Percentiles rank a stretch among this genome's conserved stretches.
These are phyloP conservation scores for Ceratocystis albifundus DNA, from an alignment of 2,329 filamentous ascomycete species.

Conservation along the genomic window DNA sequence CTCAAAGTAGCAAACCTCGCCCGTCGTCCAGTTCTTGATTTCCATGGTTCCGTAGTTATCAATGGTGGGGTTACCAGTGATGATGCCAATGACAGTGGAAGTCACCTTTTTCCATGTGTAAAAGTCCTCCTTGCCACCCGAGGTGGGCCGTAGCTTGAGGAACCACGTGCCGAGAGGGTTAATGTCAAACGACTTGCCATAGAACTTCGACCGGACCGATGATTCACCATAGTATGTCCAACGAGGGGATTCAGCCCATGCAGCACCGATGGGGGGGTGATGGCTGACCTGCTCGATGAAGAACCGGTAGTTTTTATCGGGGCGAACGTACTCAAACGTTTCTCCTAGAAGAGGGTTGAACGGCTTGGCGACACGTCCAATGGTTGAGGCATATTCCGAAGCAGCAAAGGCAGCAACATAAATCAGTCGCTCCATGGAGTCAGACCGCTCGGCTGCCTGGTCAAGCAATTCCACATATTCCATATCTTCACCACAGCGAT, in stretches of 20 bases:
- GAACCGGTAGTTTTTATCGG: slow-evolving; percentile 96
- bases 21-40: slow-evolving; percentile 93
- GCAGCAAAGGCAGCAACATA: slow-evolving; percentile 94
- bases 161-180: slow-evolving; percentile 97
- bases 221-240: slow-evolving; percentile 99
- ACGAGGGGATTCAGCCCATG: slow-evolving; percentile 78
- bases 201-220: slow-evolving; percentile 90
- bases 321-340: slow-evolving; percentile 90
- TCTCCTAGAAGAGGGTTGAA: slow-evolving; percentile 96
- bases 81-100: slow-evolving; percentile 94
- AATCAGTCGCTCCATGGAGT: slow-evolving; percentile 82
- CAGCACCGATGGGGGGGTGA: slow-evolving; percentile 87
- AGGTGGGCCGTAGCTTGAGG: slow-evolving; percentile 63
- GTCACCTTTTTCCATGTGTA: slow-evolving; percentile 99
- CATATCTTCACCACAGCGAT: slow-evolving; percentile 94
- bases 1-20: slow-evolving; percentile 76
- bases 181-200: slow-evolving; percentile 94
- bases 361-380: slow-evolving; percentile 91
- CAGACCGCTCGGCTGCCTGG: slow-evolving; percentile 68
- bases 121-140: slow-evolving; percentile 67
- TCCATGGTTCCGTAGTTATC: slow-evolving; percentile 98
- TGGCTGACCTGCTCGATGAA: slow-evolving; percentile 98
- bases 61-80: slow-evolving; percentile 90
- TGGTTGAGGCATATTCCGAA: slow-evolving; percentile 93
- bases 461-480: slow-evolving; percentile 92